These are phyloP conservation scores for Cardamine resedifolia DNA, from an alignment of 345 rosid species.

Conservation along the genomic window DNA sequence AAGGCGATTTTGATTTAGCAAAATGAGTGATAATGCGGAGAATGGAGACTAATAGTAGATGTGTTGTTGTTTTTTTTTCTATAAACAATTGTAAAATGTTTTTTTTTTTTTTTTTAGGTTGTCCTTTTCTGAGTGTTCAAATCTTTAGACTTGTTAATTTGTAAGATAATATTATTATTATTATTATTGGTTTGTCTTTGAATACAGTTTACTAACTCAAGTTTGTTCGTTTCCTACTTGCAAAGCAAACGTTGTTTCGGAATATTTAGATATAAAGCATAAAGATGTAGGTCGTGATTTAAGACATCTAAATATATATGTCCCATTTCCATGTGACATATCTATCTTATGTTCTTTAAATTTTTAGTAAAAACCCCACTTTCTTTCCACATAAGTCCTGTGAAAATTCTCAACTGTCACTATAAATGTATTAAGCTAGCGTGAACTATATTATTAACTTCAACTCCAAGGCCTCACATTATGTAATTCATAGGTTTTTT, in stretches of 20 bases:
- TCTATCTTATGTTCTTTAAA: background rate
- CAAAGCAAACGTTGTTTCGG: conserved; percentile 34
- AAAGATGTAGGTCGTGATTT: conserved; percentile 19
- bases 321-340: conserved; percentile 18
- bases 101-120: too few species aligned
- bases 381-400: conserved; percentile 5
- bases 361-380: background rate
- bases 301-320: background rate
- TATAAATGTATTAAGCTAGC: background rate
- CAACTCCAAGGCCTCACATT: background rate
- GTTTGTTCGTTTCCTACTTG: conserved; percentile 39
- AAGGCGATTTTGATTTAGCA: conserved; percentile 13
- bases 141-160: conserved; percentile 14
- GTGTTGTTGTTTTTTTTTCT: background rate
- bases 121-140: conserved; percentile 13
- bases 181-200: background rate
- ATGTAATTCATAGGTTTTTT: background rate
- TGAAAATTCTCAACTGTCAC: background rate
- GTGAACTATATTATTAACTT: background rate
- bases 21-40: conserved; percentile 20
- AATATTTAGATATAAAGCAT: conserved; percentile 21
- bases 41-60: background rate
- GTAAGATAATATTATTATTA: background rate
- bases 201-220: conserved; percentile 7
- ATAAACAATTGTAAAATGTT: background rate